Conservation (phyloP, 371 early-diverging fungal genomes). For the Mortierella sp. region DNA sequence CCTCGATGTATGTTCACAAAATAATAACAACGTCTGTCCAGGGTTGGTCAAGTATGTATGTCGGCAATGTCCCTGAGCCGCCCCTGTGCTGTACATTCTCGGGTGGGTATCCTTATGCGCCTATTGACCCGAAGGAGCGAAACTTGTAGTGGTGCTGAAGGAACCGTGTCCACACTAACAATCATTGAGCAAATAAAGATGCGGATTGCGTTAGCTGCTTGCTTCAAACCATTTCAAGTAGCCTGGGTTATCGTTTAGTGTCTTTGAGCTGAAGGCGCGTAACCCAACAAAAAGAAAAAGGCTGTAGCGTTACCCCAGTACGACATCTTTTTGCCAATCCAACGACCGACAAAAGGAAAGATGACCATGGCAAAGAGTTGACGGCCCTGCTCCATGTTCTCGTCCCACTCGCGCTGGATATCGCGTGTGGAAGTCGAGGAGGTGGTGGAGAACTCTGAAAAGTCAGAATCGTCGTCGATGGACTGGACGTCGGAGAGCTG, state of each 20-base stretch:
- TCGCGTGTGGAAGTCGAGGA: constrained; percentile 57
- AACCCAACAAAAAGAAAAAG: background rate
- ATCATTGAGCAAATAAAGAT: background rate
- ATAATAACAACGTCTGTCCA: background rate
- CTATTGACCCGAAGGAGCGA: constrained; percentile 28
- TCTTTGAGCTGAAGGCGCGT: background rate
- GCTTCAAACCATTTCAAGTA: background rate
- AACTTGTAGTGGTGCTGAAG: constrained; percentile 50
- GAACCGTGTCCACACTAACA: constrained; percentile 44
- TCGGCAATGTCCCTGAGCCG: background rate
- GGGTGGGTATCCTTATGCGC: constrained; percentile 23
- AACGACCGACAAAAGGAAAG: constrained; percentile 72
- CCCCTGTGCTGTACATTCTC: background rate
- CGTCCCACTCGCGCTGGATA: constrained; percentile 75
- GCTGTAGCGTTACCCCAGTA: constrained; percentile 64
- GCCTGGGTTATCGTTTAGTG: too few relatives aligned
- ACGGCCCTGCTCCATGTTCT: constrained; percentile 70
- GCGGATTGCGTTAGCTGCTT: background rate
- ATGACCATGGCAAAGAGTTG: constrained; percentile 70
- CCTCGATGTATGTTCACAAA: too few relatives aligned
- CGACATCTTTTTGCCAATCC: constrained; percentile 71
- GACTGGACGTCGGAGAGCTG: constrained; percentile 46
- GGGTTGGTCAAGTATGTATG: background rate
- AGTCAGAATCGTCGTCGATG: constrained; percentile 48
- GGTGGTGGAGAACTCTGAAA: constrained; percentile 55